These are phyloP conservation scores for Eremochloa ophiuroides DNA, from an alignment of 176 grass and related monocot genomes.

Conservation along the genomic window DNA sequence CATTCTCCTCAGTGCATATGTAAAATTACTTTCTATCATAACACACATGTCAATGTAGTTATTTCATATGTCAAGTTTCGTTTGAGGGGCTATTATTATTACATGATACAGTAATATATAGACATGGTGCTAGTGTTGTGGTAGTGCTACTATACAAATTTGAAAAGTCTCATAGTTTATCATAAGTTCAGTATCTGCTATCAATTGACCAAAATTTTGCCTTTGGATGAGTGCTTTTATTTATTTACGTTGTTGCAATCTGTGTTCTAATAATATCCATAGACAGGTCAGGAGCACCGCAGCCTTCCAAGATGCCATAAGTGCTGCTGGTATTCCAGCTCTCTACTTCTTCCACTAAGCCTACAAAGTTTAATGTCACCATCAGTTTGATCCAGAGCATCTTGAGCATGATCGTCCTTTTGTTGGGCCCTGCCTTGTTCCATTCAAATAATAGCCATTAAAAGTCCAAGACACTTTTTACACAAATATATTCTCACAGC, in stretches of 20 bases:
- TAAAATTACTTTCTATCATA: not conserved
- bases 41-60: not conserved
- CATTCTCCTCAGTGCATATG: conserved; percentile 37
- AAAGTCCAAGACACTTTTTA: conserved; percentile 44
- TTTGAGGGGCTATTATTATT: not conserved
- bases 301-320: conserved; percentile 48
- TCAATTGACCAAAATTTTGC: conserved; percentile 33
- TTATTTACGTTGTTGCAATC: conserved; percentile 32
- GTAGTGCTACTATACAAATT: not conserved
- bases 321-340: conserved; percentile 44
- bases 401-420: conserved; percentile 58
- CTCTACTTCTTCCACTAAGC: conserved; percentile 49
- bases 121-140: not conserved
- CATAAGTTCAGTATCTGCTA: conserved; percentile 2
- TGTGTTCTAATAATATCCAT: conserved; percentile 52
- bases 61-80: conserved; percentile 3
- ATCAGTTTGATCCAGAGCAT: conserved; percentile 62
- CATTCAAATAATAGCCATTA: conserved; percentile 43
- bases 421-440: conserved; percentile 44
- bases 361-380: conserved; percentile 52
- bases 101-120: conserved; percentile 4
- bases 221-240: conserved; percentile 16
- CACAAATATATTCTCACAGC: conserved; percentile 30
- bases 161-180: conserved; percentile 2
- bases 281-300: conserved; percentile 37